A percentile compares a stretch with the other conserved stretches of the same genome.
phyloP scores from a whole-genome alignment of 2,329 filamentous ascomycete species.

The Parasarocladium wereldwijsianum region DNA sequence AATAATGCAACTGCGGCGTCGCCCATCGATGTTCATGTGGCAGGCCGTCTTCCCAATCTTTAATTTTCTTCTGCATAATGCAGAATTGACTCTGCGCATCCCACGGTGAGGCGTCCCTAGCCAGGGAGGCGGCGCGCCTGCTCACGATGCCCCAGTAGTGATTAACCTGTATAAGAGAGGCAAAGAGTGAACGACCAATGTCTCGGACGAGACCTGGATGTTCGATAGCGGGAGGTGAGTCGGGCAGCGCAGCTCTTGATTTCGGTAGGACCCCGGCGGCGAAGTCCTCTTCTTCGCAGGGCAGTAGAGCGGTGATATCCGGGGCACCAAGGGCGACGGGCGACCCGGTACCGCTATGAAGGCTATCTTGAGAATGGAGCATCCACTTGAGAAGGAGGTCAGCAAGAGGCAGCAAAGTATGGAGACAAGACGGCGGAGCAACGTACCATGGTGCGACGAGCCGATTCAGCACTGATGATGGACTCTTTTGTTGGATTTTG shows the following conservation, averaged over 20 bases:
- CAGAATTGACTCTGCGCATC: slow-evolving; percentile 32
- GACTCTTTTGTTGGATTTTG: slow-evolving; percentile 26
- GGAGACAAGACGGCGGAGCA: slow-evolving; percentile 2
- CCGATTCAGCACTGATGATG: slow-evolving; percentile 37
- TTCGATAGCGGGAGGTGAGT: slow-evolving; percentile 32
- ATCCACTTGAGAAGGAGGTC: slow-evolving; percentile 43
- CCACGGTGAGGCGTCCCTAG: slow-evolving; percentile 28
- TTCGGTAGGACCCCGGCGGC: slow-evolving; percentile 28
- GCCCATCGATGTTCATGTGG: slow-evolving; percentile 34
- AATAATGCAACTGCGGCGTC: slow-evolving; percentile 22
- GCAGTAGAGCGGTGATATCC: slow-evolving; percentile 40
- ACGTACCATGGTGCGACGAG: slow-evolving; percentile 37
- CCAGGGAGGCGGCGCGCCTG: slow-evolving; percentile 29
- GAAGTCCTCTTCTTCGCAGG: slow-evolving; percentile 37
- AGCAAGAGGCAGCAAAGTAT: slow-evolving; percentile 3
- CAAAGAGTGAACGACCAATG: slow-evolving; percentile 35
- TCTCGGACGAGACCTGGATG: slow-evolving; percentile 27
- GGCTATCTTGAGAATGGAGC: slow-evolving; percentile 42
- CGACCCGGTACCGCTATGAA: slow-evolving; percentile 36
- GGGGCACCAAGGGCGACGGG: slow-evolving; percentile 34
- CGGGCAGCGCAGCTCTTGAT: slow-evolving; percentile 36
- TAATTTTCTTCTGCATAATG: slow-evolving; percentile 24
- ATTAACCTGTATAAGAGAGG: slow-evolving; percentile 38
- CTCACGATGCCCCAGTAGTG: slow-evolving; percentile 38
- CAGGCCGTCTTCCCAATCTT: slow-evolving; percentile 32